Conservation (phyloP, 1,284 basidiomycete genomes). For the Phenoliferia sp. region DNA sequence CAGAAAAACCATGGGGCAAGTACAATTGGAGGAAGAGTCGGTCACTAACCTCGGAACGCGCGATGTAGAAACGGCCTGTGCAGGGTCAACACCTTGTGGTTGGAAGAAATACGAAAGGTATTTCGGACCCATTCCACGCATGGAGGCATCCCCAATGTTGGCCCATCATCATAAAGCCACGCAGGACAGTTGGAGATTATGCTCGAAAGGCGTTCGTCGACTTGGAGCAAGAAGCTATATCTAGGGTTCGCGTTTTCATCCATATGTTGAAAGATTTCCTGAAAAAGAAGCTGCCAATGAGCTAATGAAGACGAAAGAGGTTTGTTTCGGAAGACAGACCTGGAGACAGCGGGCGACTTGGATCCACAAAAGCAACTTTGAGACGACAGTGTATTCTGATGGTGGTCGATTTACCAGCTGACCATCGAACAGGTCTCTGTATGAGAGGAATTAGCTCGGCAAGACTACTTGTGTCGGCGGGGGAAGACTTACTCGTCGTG, state of each 20-base stretch:
- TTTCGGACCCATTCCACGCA: slow-evolving; percentile 12
- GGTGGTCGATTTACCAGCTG: slow-evolving; percentile 13
- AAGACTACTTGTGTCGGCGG: background rate
- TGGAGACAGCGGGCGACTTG: slow-evolving; percentile 7
- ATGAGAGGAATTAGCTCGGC: background rate
- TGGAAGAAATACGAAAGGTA: slow-evolving; percentile 21
- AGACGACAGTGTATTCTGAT: slow-evolving; percentile 18
- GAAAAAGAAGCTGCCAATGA: too few species aligned
- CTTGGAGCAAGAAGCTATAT: slow-evolving; percentile 19
- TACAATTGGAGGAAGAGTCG: background rate
- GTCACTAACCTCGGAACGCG: background rate
- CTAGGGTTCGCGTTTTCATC: slow-evolving; percentile 1
- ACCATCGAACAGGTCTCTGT: slow-evolving; percentile 20
- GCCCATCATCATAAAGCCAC: slow-evolving; percentile 12
- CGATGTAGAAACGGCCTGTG: slow-evolving; percentile 26
- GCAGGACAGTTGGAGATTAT: slow-evolving; percentile 12
- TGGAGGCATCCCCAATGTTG: slow-evolving; percentile 7
- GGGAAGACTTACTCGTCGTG: background rate
- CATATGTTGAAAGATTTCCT: slow-evolving; percentile 4
- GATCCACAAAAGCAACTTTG: slow-evolving; percentile 18
- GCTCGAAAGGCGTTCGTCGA: slow-evolving; percentile 23
- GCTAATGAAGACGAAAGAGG: too few species aligned
- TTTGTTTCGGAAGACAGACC: background rate
- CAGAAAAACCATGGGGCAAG: too few species aligned
- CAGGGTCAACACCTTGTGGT: slow-evolving; percentile 28